Base-by-base conservation (phyloP, 1,139 yeast genomes). In the Hansenula anomala region DNA sequence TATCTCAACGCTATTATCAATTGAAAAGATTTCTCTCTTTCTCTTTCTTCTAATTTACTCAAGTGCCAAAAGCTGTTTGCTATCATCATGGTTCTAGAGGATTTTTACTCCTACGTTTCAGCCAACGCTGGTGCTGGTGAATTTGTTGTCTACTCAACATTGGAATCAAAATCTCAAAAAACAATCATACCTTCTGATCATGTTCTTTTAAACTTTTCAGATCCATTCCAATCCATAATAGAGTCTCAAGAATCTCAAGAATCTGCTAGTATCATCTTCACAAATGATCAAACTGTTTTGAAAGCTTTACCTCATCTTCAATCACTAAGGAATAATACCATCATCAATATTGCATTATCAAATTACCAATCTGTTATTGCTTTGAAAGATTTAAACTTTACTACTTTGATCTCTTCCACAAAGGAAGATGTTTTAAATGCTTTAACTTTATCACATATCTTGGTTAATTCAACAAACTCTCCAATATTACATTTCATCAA, bases 401-500 rank as follows among this genome's bases (percentile, higher is more conserved):
- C 80, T 11, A 69, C 84, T 23, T 61, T 88, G 44, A 72, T 88
- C 39, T 84, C 96, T 11, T 80, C 76, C 50, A 65, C 69, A 31
- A 59, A 73, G 6, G 61, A 64, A 25, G 86, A 82, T 48, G 68
- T 83, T 10, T 62, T 67, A 36, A 70, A 69, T 40, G 67, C 74
- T 38, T 66, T 85, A 13, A 60, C 72, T 29, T 73, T 80, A 22
- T 75, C 92, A 2, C 74, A 79, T 51, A 65, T 78, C 35, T 61
- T 80, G 37, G 75, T 92, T 7, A 58, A 66, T 29, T 50, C 63
- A 6, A 68, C 65, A 38, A n/a, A n/a, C n/a, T n/a, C n/a, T n/a
- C 75, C 90, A 1, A 87, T 85, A 3, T 69, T 88, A 46, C 95
- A 88, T 61, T 84, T 88, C 57, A 67, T 65, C 39, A 70, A 70